Evolutionary conservation across 306 rosid species (phyloP), one percentile per base, ranked within the genome.

Genomic region (Benincasa hispida): DNA sequence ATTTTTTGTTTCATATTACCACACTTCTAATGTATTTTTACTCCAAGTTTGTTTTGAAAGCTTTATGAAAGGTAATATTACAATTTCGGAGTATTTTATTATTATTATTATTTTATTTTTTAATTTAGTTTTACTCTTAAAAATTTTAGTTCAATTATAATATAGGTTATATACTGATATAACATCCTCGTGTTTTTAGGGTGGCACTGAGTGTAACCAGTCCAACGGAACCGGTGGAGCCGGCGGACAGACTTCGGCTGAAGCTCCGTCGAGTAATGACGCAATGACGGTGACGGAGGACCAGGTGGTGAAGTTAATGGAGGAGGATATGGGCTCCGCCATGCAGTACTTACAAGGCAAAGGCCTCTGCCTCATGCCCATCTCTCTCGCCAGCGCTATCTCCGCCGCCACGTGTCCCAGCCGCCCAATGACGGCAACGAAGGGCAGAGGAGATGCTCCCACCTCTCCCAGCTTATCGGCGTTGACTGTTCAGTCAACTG

Each of bases 291-390:
- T 90, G 87, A 89, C 97, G 72, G 97, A 94, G 84, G 91, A 92
- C 59, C 99, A 90, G 53, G 99, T 94, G 72, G 96, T 94, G 0
- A 94, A 87, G 85, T 89, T 94, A 0, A 90, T 94, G 97, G 96
- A 90, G 76, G 96, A 94, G 74, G 99, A 94, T 87, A 92, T 94
- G 99, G 98, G 97, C 6, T 90, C 99, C 15, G 97, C 99, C 81
- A 94, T 94, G 99, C 99, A 94, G 77, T 94, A 94, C 78, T 89
- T 94, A 0, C 97, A 92, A 70, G 97, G 99, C 0, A 94, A 94
- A 21, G 99, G 99, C 28, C 96, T 94, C 22, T 94, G 99, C 86
- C 96, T 94, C 77, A 94, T 94, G 99, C 97, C 99, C 7, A 94
- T 94, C 68, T 94, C 99, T 2, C 85, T 94, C 3, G 99, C 99